Percentiles rank a stretch among this genome's conserved stretches.
Conservation (phyloP, 768 basidiomycete genomes). For the Gloeophyllum trabeum region DNA sequence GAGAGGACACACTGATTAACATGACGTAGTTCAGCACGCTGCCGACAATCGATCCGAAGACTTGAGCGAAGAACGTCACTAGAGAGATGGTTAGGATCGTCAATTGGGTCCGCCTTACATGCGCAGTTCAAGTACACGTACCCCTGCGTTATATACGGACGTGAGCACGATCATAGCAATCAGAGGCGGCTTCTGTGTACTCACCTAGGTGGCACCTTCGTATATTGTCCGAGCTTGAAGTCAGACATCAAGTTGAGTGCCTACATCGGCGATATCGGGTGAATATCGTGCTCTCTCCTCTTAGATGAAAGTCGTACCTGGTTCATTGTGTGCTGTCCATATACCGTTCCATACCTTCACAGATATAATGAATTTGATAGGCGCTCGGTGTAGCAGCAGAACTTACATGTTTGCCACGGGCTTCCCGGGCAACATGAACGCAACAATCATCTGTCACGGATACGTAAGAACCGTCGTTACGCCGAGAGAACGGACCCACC, state of each 20-base stretch:
- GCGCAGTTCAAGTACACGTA: too few species aligned
- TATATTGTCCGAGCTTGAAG: conserved; percentile 12
- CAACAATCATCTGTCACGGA: conserved; percentile 18
- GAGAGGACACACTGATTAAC: conserved; percentile 7
- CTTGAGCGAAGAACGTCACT: conserved; percentile 16
- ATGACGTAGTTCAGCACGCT: conserved; percentile 12
- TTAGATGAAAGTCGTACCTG: too few species aligned
- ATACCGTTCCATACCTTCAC: conserved; percentile 5
- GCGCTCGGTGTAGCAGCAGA: background rate
- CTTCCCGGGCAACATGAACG: conserved; percentile 20
- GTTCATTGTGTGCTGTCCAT: conserved; percentile 9
- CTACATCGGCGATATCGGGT: conserved; percentile 3
- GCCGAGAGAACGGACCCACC: background rate
- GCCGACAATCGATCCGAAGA: conserved; percentile 16
- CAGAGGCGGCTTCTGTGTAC: too few species aligned
- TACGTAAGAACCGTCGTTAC: background rate
- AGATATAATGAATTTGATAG: background rate
- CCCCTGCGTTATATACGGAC: too few species aligned
- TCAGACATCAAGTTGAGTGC: conserved; percentile 11
- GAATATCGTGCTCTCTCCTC: conserved; percentile 9
- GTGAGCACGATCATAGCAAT: too few species aligned
- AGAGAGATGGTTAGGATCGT: too few species aligned
- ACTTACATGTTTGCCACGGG: conserved; percentile 22
- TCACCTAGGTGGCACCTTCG: conserved; percentile 14
- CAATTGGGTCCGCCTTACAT: too few species aligned